phyloP scores from a whole-genome alignment of 805 yeast species.

The Zygosaccharomyces bisporus region DNA sequence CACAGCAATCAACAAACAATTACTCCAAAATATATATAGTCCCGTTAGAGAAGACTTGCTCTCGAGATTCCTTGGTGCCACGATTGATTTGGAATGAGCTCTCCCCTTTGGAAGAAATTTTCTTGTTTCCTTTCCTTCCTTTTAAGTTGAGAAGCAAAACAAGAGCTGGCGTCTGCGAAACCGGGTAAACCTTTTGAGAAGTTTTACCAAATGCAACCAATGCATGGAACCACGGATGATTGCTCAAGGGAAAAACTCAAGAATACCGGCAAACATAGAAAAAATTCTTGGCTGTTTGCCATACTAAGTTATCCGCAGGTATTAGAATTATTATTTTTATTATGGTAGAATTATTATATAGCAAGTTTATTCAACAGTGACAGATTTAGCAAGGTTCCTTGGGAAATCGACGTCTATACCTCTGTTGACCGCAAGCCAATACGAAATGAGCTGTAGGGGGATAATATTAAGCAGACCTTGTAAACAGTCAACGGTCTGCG shows the following conservation, averaged over 20 bases:
- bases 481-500: constrained; percentile 92
- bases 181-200: constrained; percentile 6
- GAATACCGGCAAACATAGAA: neutral
- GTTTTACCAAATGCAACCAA: neutral
- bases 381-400: constrained; percentile 96
- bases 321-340: neutral
- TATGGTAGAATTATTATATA: neutral
- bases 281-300: neutral
- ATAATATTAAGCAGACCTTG: constrained; percentile 94
- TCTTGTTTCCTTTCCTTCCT: constrained; percentile 5
- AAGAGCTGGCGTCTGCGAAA: constrained; percentile 4
- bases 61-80: constrained; percentile 3
- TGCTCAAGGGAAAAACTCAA: neutral
- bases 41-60: constrained; percentile 5
- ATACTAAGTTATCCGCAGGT: neutral
- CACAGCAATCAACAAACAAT: neutral
- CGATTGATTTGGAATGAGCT: neutral
- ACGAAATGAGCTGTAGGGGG: constrained; percentile 93
- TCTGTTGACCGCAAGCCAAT: constrained; percentile 92
- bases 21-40: constrained; percentile 4
- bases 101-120: constrained; percentile 4
- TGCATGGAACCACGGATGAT: neutral
- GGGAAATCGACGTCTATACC: constrained; percentile 99
- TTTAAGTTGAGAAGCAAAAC: constrained; percentile 10
- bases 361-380: constrained; percentile 75